These are phyloP conservation scores for Fusarium virguliforme DNA, from an alignment of 2,329 filamentous ascomycete species.

Conservation along the genomic window DNA sequence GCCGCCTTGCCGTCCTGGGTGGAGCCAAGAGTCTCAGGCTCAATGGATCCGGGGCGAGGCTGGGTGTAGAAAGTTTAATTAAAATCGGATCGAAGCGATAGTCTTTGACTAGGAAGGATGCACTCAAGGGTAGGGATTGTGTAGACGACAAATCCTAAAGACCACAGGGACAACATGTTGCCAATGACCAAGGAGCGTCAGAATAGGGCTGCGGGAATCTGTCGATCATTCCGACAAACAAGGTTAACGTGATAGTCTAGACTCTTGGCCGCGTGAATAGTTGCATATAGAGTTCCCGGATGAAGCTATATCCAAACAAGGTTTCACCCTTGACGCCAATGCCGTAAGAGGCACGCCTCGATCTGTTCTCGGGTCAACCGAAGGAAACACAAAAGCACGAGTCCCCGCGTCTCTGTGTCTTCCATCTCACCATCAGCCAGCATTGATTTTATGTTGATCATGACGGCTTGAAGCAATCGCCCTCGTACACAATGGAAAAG, in stretches of 20 bases:
- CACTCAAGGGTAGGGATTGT: not conserved
- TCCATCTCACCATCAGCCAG: not conserved
- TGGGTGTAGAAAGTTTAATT: not conserved
- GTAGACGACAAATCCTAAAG: too few relatives aligned
- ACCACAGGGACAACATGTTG: too few relatives aligned
- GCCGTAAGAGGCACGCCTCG: not conserved
- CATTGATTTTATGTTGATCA: too few relatives aligned
- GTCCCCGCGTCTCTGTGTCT: not conserved
- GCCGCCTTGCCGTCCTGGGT: not conserved
- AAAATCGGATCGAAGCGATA: not conserved
- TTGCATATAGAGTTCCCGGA: not conserved
- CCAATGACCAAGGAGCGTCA: too few relatives aligned
- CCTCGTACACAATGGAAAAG: too few relatives aligned
- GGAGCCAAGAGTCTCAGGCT: constrained; percentile 1
- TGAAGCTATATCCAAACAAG: not conserved
- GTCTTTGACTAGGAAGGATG: not conserved
- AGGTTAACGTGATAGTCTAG: not conserved
- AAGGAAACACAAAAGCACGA: not conserved
- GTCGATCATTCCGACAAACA: constrained; percentile 1
- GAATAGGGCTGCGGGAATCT: too few relatives aligned
- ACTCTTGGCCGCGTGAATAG: not conserved
- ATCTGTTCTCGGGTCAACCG: not conserved
- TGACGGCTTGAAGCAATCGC: too few relatives aligned
- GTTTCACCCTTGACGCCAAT: not conserved
- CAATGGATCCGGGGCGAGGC: constrained; percentile 2